These are phyloP conservation scores for Ceratobasidium sp. DNA, from an alignment of 1,284 basidiomycete species.

Conservation along the genomic window DNA sequence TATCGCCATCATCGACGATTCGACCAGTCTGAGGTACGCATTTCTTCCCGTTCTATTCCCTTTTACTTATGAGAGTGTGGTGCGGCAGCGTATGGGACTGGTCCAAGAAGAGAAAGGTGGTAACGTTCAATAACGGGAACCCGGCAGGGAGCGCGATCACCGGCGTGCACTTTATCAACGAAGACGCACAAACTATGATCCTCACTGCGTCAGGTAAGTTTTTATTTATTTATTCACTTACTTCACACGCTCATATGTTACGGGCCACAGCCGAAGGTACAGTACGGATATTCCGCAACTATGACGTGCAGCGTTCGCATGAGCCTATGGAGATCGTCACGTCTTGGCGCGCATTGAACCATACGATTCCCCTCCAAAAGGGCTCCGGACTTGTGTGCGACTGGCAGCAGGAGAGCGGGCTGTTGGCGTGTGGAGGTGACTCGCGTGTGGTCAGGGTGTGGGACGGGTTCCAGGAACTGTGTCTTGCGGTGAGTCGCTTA, in stretches of 20 bases:
- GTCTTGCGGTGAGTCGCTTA: constrained; percentile 70
- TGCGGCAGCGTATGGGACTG: constrained; percentile 89
- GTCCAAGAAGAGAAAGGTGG: constrained; percentile 81
- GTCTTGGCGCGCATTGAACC: constrained; percentile 90
- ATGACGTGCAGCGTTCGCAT: constrained; percentile 67
- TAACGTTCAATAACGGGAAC: constrained; percentile 91
- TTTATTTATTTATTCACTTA: constrained; percentile 18
- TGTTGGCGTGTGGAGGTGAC: constrained; percentile 90
- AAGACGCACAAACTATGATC: constrained; percentile 92
- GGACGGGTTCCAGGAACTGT: constrained; percentile 94
- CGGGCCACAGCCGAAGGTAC: constrained; percentile 81
- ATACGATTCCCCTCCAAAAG: constrained; percentile 72
- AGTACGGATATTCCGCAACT: constrained; percentile 92
- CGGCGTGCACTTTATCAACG: constrained; percentile 93
- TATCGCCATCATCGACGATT: constrained; percentile 86
- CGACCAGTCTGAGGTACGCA: constrained; percentile 84
- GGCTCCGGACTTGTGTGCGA: constrained; percentile 89
- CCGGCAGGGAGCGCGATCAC: constrained; percentile 85
- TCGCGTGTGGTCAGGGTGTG: constrained; percentile 89
- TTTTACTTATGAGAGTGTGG: background rate
- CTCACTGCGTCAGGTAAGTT: constrained; percentile 84
- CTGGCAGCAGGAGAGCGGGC: constrained; percentile 93
- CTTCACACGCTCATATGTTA: background rate
- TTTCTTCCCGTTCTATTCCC: background rate
- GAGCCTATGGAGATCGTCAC: constrained; percentile 87